phyloP scores from a whole-genome alignment of 768 basidiomycete species.

The Mrakia frigida region DNA sequence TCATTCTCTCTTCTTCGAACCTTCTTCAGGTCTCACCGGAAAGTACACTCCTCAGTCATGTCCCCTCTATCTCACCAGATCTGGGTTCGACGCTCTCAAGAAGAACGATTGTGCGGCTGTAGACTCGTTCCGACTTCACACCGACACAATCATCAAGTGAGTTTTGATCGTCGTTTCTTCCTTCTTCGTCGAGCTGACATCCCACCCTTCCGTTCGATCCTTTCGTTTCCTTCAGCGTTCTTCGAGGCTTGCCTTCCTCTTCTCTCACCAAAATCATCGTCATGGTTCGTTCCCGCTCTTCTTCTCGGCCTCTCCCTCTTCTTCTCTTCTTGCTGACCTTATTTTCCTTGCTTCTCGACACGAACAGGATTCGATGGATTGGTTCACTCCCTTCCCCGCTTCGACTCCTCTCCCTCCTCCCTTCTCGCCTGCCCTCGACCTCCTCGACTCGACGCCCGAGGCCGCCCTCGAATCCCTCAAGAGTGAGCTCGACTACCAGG shows the following conservation, averaged over 20 bases:
- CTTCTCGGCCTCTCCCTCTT: too few relatives aligned
- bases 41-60: conserved; percentile 55
- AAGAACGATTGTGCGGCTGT: conserved; percentile 39
- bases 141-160: conserved; percentile 64
- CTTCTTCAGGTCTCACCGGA: conserved; percentile 46
- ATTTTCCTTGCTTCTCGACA: too few relatives aligned
- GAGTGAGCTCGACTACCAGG: conserved; percentile 54
- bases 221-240: conserved; percentile 44
- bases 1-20: conserved; percentile 28
- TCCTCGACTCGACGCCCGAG: conserved; percentile 50
- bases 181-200: not conserved
- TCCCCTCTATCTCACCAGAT: conserved; percentile 60
- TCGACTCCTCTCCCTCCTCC: conserved; percentile 20
- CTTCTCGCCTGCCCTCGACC: conserved; percentile 44
- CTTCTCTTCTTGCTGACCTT: too few relatives aligned
- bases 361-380: conserved; percentile 12
- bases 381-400: conserved; percentile 26
- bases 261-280: conserved; percentile 61
- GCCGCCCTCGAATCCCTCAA: conserved; percentile 42
- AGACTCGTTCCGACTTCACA: conserved; percentile 63
- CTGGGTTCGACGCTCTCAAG: conserved; percentile 57
- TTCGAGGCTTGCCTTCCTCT: conserved; percentile 48
- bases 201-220: not conserved
- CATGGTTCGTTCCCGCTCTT: conserved; percentile 49
- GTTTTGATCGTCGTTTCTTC: conserved; percentile 31